Evolutionary conservation across 2,329 filamentous ascomycete species (phyloP).

Genomic region (Cercospora sojina): DNA sequence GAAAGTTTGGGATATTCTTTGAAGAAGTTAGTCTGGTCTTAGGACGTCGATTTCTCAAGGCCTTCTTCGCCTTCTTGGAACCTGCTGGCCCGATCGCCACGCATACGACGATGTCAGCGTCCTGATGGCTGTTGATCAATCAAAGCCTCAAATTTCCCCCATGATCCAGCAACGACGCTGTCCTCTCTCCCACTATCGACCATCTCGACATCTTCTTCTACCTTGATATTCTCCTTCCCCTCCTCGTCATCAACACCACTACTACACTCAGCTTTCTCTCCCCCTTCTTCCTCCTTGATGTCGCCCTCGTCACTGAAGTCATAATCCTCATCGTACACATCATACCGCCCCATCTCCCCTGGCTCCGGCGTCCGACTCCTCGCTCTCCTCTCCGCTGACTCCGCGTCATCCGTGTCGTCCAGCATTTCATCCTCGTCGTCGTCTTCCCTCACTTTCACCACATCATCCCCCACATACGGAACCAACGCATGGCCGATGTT

Average conservation of each 20-base stretch:
- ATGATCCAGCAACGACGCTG: slow-evolving; percentile 1
- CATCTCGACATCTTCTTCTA: neutral
- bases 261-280: neutral
- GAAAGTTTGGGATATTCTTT: slow-evolving; percentile 86
- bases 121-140: neutral
- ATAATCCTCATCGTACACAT: slow-evolving; percentile 3
- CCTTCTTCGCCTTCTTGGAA: neutral
- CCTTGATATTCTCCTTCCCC: slow-evolving; percentile 1
- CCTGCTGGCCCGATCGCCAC: too few species aligned
- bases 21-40: slow-evolving; percentile 89
- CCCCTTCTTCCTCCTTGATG: neutral
- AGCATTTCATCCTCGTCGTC: slow-evolving; percentile 22
- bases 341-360: slow-evolving; percentile 3
- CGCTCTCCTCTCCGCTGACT: neutral
- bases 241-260: neutral
- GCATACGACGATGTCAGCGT: neutral
- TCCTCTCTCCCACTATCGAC: slow-evolving; percentile 1
- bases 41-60: neutral
- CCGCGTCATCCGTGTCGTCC: slow-evolving; percentile 9
- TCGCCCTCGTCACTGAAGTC: slow-evolving; percentile 3
- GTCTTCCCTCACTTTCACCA: neutral
- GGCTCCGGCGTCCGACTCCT: slow-evolving; percentile 16
- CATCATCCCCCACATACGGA: slow-evolving; percentile 8
- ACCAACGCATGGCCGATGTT: neutral
- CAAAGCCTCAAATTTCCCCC: slow-evolving; percentile 5